Evolutionary conservation across 352 stramenopile species (phyloP).

Genomic region (Globisporangium spiculum): DNA sequence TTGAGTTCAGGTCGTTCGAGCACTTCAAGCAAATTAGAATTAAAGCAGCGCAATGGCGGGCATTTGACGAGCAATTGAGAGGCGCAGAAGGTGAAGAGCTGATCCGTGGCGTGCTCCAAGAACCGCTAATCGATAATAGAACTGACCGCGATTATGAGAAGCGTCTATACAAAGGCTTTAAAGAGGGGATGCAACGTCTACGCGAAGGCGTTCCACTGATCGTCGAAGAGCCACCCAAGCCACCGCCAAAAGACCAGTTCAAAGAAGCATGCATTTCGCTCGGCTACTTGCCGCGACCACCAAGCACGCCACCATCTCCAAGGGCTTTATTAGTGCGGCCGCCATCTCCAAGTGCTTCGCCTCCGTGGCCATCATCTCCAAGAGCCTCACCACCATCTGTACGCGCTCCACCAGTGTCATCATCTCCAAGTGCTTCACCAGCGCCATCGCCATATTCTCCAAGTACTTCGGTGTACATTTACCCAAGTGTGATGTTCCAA

Average conservation of each 20-base stretch:
- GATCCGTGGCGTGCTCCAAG: not conserved
- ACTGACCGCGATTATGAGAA: not conserved
- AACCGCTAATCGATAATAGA: too few relatives aligned
- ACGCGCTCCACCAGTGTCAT: not conserved
- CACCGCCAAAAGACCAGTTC: too few relatives aligned
- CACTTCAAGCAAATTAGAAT: not conserved
- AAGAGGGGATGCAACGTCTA: not conserved
- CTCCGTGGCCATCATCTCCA: not conserved
- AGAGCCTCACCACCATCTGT: not conserved
- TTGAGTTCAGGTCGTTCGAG: constrained; percentile 2
- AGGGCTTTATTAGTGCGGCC: too few relatives aligned
- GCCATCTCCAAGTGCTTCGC: too few relatives aligned
- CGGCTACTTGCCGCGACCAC: not conserved
- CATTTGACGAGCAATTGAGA: not conserved
- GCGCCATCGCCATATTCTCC: not conserved
- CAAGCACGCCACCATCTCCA: not conserved
- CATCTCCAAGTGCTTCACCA: not conserved
- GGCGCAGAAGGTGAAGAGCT: not conserved
- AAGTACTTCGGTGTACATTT: not conserved
- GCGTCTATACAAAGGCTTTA: not conserved
- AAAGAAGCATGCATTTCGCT: too few relatives aligned
- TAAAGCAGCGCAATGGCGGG: not conserved
- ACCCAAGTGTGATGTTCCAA: not conserved
- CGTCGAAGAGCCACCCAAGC: not conserved
- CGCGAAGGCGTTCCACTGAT: not conserved